Conservation (phyloP, 345 rosid species). For the Eucalyptus cloeziana region DNA sequence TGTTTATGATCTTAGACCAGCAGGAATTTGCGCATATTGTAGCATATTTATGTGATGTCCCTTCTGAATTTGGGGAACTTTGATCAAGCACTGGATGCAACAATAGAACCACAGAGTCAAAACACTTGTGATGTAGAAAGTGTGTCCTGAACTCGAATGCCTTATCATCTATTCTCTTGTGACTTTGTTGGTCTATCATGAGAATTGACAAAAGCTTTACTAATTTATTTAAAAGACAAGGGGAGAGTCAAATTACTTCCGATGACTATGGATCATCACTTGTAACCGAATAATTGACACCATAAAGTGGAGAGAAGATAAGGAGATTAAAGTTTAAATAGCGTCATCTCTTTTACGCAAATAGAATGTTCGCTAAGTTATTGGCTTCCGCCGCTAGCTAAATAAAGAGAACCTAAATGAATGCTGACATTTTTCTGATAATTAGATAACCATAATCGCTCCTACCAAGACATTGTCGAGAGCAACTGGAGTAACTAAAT, state of each 20-base stretch:
- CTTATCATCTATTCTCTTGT: background rate
- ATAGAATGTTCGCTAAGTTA: background rate
- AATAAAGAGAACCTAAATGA: background rate
- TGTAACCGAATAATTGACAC: background rate
- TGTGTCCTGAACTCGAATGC: background rate
- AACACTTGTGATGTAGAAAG: no score
- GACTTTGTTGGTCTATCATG: background rate
- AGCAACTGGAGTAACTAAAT: background rate
- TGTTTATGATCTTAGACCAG: no score
- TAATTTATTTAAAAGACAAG: background rate
- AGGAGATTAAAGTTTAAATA: background rate
- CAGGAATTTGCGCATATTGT: no score
- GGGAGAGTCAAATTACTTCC: background rate
- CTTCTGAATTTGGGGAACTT: no score
- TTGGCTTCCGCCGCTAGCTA: background rate
- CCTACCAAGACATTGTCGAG: background rate
- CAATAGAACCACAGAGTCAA: no score
- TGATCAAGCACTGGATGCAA: no score
- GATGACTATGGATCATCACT: background rate
- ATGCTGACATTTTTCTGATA: fast-evolving
- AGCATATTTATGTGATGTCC: no score
- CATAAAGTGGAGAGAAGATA: background rate
- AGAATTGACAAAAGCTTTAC: background rate
- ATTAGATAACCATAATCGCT: background rate
- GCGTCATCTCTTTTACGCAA: background rate